Evolutionary conservation across 306 rosid genomes (phyloP), one percentile per base, ranked within the genome.

Genomic region (Vigna angularis): DNA sequence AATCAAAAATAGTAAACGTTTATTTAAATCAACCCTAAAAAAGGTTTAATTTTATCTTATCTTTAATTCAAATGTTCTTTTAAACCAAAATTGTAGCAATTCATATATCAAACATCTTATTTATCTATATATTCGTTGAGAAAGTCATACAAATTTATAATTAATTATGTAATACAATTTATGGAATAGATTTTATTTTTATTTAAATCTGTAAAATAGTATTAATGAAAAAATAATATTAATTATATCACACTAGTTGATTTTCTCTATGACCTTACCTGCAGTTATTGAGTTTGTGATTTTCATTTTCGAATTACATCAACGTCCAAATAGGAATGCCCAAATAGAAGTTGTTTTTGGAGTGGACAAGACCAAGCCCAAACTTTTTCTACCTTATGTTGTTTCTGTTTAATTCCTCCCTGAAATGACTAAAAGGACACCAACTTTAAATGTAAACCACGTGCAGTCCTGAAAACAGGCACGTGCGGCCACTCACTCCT

Each of bases 381-480:
- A 38, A 47, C 28, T 26, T 12, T 36, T 14, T 64, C 49, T 36
- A 65, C 3, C n/a, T 66, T 32, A 32, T 5, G 3, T 32, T 42
- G 53, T 42, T 44, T 53, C 55, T 34, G 55, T 20, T 66, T 66
- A 66, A 44, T 65, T 20, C 20, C 18, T 15, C 36, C 50, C 55
- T 26, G 61, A 75, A 68, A 26, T 58, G 14, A 58, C 59, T 8
- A 13, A 75, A 70, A 76, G 73, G 81, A 81, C 40, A 48, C 49
- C 61, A 61, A 69, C 73, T 75, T 69, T 69, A 75, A 30, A 48
- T 59, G 58, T 24, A 67, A 75, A 75, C 42, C 72, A 75, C 77
- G 73, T 75, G 85, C 66, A 38, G 32, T 17, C 34, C 34, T 24
- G 0, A 24, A 18, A 50, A 34, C 12, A 52, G 44, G 18, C 72